These are phyloP conservation scores for Alternaria rosae DNA, from an alignment of 2,329 filamentous ascomycete genomes.

Conservation along the genomic window DNA sequence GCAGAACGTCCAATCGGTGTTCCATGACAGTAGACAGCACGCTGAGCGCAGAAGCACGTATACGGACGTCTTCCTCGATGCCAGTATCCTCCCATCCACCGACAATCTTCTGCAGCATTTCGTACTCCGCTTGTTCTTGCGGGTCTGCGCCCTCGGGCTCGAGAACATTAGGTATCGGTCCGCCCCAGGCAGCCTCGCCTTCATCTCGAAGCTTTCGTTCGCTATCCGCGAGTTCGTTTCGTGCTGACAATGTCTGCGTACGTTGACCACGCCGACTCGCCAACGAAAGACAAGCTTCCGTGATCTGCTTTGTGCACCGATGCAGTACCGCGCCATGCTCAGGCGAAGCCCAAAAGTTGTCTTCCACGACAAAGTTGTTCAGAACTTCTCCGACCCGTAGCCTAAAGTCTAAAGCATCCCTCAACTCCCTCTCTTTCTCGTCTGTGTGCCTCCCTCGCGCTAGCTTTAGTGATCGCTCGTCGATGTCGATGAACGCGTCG, in stretches of 20 bases:
- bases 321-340: conserved; percentile 4
- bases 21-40: conserved; percentile 69
- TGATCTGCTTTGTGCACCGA: conserved; percentile 47
- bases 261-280: conserved; percentile 70
- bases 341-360: conserved; percentile 26
- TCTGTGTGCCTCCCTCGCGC: conserved; percentile 21
- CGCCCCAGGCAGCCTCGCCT: conserved; percentile 64
- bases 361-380: conserved; percentile 29
- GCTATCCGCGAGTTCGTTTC: conserved; percentile 61
- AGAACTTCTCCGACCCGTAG: conserved; percentile 70
- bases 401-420: conserved; percentile 64
- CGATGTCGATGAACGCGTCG: conserved; percentile 72
- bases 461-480: conserved; percentile 49
- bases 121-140: conserved; percentile 49
- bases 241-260: conserved; percentile 65
- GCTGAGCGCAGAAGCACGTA: conserved; percentile 73
- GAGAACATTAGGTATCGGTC: conserved; percentile 52
- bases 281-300: conserved; percentile 67
- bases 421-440: conserved; percentile 36
- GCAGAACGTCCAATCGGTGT: conserved; percentile 56
- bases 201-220: conserved; percentile 59
- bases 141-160: conserved; percentile 38
- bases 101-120: conserved; percentile 66
- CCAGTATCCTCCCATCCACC: conserved; percentile 73
- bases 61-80: conserved; percentile 70